Evolutionary conservation across 208 protist genomes (phyloP).

Genomic region (Entamoeba dispar): DNA sequence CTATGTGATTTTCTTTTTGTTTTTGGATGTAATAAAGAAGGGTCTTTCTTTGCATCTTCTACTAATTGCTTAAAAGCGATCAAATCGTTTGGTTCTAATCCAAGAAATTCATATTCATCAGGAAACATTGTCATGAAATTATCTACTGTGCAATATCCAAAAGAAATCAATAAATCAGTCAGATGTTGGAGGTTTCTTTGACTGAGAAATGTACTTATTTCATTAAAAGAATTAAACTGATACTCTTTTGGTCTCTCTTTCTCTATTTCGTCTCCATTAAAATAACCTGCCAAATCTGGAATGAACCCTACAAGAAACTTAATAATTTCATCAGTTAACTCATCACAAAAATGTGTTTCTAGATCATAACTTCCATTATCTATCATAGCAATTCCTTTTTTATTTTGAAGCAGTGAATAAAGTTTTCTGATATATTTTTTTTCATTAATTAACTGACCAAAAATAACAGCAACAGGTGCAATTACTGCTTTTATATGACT

Average conservation of each 20-base stretch:
- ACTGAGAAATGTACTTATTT: not conserved
- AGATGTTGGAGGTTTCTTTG: not conserved
- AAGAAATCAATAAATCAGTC: not conserved
- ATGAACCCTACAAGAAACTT: not conserved
- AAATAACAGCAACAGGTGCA: not conserved
- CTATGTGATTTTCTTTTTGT: no score
- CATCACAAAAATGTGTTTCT: not conserved
- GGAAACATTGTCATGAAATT: not conserved
- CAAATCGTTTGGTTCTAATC: not conserved
- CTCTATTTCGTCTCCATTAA: not conserved
- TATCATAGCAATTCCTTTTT: not conserved
- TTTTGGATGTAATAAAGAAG: no score
- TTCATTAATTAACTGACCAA: not conserved
- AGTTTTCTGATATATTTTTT: not conserved
- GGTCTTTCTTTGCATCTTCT: not conserved
- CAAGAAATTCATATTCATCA: not conserved
- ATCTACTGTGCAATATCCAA: not conserved
- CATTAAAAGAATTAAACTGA: not conserved
- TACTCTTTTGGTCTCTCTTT: not conserved
- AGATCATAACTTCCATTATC: not conserved
- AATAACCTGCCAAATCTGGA: not conserved
- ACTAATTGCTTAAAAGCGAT: not conserved
- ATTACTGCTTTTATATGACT: not conserved
- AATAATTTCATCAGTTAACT: not conserved
- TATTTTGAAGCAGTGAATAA: not conserved